Evolutionary conservation across 2,329 filamentous ascomycete genomes (phyloP).

Genomic region (Hirsutella rhossiliensis): DNA sequence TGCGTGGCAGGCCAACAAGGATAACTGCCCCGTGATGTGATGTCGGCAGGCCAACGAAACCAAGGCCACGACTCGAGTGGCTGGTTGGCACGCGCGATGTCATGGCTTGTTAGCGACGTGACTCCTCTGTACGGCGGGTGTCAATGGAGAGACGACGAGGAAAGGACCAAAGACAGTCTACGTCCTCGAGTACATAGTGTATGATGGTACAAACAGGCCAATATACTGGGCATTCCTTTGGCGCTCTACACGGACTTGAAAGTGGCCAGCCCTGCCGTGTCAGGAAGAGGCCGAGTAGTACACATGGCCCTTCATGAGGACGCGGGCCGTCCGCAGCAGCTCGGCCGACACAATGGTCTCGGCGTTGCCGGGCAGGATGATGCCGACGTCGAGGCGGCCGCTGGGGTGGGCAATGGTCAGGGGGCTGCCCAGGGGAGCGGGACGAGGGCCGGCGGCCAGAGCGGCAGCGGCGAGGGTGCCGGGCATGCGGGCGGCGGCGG

Average conservation of each 20-base stretch:
- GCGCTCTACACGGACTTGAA: neutral
- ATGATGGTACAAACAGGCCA: too few species aligned
- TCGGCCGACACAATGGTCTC: constrained; percentile 27
- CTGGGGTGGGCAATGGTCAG: constrained; percentile 34
- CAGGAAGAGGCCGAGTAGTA: constrained; percentile 20
- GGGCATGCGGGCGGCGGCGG: constrained; percentile 32
- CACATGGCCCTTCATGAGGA: constrained; percentile 37
- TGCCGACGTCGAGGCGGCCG: constrained; percentile 32
- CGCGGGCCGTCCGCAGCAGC: constrained; percentile 32
- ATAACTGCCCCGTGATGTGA: constrained; percentile 19
- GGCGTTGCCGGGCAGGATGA: constrained; percentile 22
- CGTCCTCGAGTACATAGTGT: too few species aligned
- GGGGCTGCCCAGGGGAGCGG: constrained; percentile 6
- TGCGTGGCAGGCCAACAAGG: constrained; percentile 22
- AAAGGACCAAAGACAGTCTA: too few species aligned
- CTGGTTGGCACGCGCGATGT: too few species aligned
- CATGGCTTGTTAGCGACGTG: too few species aligned
- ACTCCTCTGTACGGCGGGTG: too few species aligned
- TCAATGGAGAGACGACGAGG: too few species aligned
- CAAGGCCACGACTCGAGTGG: too few species aligned
- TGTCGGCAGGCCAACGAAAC: neutral
- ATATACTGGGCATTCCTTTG: too few species aligned
- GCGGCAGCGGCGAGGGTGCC: constrained; percentile 29
- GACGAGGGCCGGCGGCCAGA: constrained; percentile 7
- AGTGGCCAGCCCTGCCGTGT: neutral